Conservation (phyloP, 2,329 filamentous ascomycete species). For the Penicillium glabrum region DNA sequence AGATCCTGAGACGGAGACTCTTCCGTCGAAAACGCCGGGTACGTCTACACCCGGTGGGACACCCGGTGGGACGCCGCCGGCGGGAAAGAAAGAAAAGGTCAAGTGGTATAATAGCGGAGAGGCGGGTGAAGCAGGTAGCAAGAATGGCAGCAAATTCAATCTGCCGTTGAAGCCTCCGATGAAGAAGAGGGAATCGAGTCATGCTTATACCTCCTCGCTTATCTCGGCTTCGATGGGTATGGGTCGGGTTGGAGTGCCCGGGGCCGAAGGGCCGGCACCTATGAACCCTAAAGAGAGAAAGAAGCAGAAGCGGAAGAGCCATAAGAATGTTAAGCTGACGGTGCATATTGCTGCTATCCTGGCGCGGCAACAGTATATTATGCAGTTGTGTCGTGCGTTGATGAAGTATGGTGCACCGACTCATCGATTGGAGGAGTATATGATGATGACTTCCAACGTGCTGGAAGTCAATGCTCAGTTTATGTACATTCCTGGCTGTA, state of each 20-base stretch:
- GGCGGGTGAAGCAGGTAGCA: conserved; percentile 2
- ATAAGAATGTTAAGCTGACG: conserved; percentile 49
- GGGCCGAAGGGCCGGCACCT: conserved; percentile 20
- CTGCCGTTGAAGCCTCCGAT: conserved; percentile 9
- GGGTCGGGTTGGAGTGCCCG: conserved; percentile 23
- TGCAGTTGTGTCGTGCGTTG: conserved; percentile 29
- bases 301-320: conserved; percentile 44
- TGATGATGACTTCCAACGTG: conserved; percentile 81
- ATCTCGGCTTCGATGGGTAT: conserved; percentile 26
- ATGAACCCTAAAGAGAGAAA: conserved; percentile 21
- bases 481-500: conserved; percentile 68
- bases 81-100: conserved; percentile 25
- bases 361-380: conserved; percentile 46
- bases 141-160: background rate
- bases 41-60: conserved; percentile 10
- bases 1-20: conserved; percentile 19
- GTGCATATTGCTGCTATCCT: conserved; percentile 66
- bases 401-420: conserved; percentile 33
- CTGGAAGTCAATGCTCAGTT: conserved; percentile 86
- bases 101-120: conserved; percentile 32
- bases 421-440: conserved; percentile 66
- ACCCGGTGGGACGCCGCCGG: conserved; percentile 9
- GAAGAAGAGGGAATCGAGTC: conserved; percentile 1
- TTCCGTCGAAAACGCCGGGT: conserved; percentile 7
- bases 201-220: conserved; percentile 28